Evolutionary conservation across 176 grass and related monocot species (phyloP), one percentile per base, ranked within the genome.

Genomic region (Oryza australiensis): DNA sequence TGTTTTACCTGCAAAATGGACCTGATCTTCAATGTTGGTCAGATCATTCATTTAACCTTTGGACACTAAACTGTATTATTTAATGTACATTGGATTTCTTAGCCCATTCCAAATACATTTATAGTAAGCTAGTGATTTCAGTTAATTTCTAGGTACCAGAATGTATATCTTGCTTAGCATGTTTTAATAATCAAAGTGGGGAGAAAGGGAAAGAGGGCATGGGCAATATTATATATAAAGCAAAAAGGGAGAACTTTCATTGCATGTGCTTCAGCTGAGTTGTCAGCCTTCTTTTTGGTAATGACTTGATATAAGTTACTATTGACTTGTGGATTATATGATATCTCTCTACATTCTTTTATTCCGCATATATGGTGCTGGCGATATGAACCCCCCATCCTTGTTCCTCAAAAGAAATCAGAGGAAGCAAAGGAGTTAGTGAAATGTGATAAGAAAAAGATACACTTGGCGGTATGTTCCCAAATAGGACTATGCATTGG

Each of bases 151-250:
- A 29, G 30, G 12, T 29, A 62, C 48, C 29, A 46, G 24, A 68
- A 76, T 46, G 9, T 7, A 60, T 14, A 26, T 33, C 73, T 84
- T 53, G 3, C 12, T 70, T 75, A 51, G 3, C 28, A 46, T 72
- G 18, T 57, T 66, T 78, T 68, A 67, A 75, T 88, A 84, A 40
- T 75, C 70, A 37, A 84, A 83, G 68, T 67, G 24, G 46, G 30
- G 26, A 75, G 16, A 60, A 72, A 62, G n/a, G 74, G 37, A 65
- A 49, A 49, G 23, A 70, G 51, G 12, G 45, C 49, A 75, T 69
- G 76, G 63, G 29, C 9, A 32, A 37, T 85, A 85, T 62, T 81
- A 4, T 71, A 32, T 87, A 9, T 18, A 51, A 86, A 73, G 65
- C 68, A 70, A 70, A 70, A 16, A 67, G 24, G 43, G 68, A 38